Base-by-base conservation (phyloP, 352 stramenopile species). In the Globisporangium rhizosaccharum region DNA sequence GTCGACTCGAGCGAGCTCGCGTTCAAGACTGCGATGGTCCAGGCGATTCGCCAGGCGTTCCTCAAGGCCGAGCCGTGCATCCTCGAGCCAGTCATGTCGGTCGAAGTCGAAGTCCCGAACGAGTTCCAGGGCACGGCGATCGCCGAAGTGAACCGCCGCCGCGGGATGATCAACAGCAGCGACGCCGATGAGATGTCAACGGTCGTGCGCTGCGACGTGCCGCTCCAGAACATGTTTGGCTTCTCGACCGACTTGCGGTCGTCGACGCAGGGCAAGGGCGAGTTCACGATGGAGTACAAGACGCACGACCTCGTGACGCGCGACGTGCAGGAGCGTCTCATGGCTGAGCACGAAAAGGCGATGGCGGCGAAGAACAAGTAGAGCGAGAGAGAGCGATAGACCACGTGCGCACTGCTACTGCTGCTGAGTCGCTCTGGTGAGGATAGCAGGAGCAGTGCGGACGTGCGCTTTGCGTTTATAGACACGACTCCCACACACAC, bases 271-370 rank as follows among this genome's bases (percentile, higher is more conserved):
- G 96, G 94, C 63, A 98, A 99, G 83, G 97, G 97, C 63, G 97
- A 99, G 77, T 99, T 99, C 73, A 98, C 95, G 28, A 99, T 99
- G 97, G 97, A 99, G 77, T 99, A 99, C 89, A 97, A 98, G 68
- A 91, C 92, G 17, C 96, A 99, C 76, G 85, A 87, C 57, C 72
- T 96, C 50, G 96, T 99, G 39, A 87, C 90, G 58, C 82, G 82
- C 64, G 92, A 98, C 71, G 76, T 90, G 51, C 94, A 98, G 80
- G 90, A 98, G 59, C 96, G 98, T 61, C 81, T 99, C 55, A 82
- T 98, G 70, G 85, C 84, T 37, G 96, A 98, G 69, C 96, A 98
- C 78, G 82, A 92, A 61, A 92, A 97, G 74, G 79, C 90, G 52
- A 74, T 79, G 37, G 76, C 79, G 17, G 76, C 72, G 65, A 93